A percentile compares a stretch with the other conserved stretches of the same genome.
Conservation (phyloP, 768 basidiomycete genomes). For the Macrolepiota fuliginosa region DNA sequence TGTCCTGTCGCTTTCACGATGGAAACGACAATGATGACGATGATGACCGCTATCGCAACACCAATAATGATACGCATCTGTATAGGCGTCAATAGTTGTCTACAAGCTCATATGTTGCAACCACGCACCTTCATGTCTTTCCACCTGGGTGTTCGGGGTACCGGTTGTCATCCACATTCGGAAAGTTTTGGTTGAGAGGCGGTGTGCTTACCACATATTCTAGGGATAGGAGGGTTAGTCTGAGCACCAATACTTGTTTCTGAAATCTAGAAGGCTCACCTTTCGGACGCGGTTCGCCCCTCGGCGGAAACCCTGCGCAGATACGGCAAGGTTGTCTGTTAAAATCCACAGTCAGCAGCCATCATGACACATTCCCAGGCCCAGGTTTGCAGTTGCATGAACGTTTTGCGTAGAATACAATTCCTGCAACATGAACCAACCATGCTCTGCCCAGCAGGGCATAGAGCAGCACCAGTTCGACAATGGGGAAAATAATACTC, state of each 20-base stretch:
- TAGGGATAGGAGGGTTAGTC: constrained; percentile 25
- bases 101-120: constrained; percentile 8
- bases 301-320: constrained; percentile 97
- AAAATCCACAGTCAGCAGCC: constrained; percentile 8
- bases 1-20: constrained; percentile 83
- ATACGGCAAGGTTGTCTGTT: constrained; percentile 92
- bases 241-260: constrained; percentile 1
- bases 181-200: constrained; percentile 6
- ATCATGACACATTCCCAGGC: neutral
- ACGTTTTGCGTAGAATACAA: neutral
- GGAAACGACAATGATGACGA: constrained; percentile 94
- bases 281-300: constrained; percentile 98
- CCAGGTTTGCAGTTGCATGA: neutral
- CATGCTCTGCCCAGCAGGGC: neutral
- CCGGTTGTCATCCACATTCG: constrained; percentile 12
- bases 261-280: constrained; percentile 41
- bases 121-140: constrained; percentile 89
- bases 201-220: constrained; percentile 84
- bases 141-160: constrained; percentile 59
- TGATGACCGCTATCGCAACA: constrained; percentile 82
- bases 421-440: neutral
- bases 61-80: constrained; percentile 98
- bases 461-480: neutral
- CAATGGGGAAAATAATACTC: constrained; percentile 26
- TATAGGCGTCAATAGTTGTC: constrained; percentile 10